phyloP scores from a whole-genome alignment of 106 monocot genomes.

The Phalaenopsis equestris region DNA sequence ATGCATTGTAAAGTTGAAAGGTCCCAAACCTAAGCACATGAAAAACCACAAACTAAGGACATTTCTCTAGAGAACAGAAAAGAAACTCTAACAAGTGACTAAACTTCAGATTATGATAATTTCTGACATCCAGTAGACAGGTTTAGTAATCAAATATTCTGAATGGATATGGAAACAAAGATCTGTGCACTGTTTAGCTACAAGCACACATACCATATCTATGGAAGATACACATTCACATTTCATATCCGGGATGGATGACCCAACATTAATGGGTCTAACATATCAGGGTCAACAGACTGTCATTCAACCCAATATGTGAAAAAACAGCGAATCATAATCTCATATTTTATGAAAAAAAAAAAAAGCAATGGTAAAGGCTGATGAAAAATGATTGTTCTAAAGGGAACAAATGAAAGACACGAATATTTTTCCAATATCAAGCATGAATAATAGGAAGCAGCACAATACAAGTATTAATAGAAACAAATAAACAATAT shows the following conservation, averaged over 20 bases:
- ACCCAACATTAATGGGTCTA: not conserved
- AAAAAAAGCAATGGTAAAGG: too few species aligned
- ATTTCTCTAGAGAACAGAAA: not conserved
- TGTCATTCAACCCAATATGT: too few species aligned
- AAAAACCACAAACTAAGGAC: not conserved
- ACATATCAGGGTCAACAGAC: too few species aligned
- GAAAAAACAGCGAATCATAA: too few species aligned
- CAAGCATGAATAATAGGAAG: not conserved
- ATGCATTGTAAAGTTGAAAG: constrained; percentile 74
- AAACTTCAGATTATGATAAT: not conserved
- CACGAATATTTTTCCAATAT: too few species aligned
- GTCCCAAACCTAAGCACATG: constrained; percentile 72
- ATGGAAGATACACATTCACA: not conserved
- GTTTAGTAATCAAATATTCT: not conserved
- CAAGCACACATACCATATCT: not conserved
- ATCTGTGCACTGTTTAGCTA: not conserved
- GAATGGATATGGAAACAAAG: not conserved
- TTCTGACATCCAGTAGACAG: not conserved
- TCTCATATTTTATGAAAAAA: too few species aligned
- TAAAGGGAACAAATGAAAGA: too few species aligned
- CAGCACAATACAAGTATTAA: not conserved
- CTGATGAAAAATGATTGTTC: too few species aligned
- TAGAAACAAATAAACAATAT: not conserved
- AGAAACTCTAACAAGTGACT: not conserved
- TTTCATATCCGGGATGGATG: not conserved